Evolutionary conservation across 1,139 yeast genomes (phyloP), one percentile per base, ranked within the genome.

Genomic region (Williopsis jadinii): DNA sequence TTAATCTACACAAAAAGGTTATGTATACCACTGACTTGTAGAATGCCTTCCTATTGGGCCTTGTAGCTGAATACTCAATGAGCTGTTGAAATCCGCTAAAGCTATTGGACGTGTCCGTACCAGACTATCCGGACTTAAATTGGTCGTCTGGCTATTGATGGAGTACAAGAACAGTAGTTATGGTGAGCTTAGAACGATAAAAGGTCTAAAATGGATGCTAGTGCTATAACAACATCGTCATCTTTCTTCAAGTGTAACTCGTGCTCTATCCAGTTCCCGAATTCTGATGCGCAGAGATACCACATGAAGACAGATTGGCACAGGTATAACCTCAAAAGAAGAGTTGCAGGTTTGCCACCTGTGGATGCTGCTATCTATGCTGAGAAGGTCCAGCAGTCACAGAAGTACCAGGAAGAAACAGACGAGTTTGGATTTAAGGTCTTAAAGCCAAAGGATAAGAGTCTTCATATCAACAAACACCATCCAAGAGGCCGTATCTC

Each of bases 231-330:
- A 3, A 38, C 44, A n/a, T 34, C 41, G 11, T 43, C 47, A 95
- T 50, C 92, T 86, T 61, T 90, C 58, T 72, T 92, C 59, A 92
- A 92, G 63, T 92, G 98, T 61, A 84, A 87, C 56, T 84, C 96
- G 31, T 92, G 98, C 59, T 82, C 79, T 9, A 75, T 90, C 46
- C 77, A 77, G 42, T 92, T 92, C 56, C 77, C 81, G n/a, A 72
- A 81, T 32, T 82, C 95, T 11, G 90, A 82, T 43, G 71, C 81
- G 44, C 98, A 92, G 66, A 71, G 97, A 51, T 73, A 74, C 46
- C 98, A 92, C 57, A 92, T 92, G 97, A 86, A 86, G 56, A 69
- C 84, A 2, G 92, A 83, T 45, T 83, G 92, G 92, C 92, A 83
- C 59, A 71, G 97, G 50, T 92, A 92, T 62, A 92, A 92, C 58